Base-by-base conservation (phyloP, 352 stramenopile genomes). In the Aphanomyces stellatus region DNA sequence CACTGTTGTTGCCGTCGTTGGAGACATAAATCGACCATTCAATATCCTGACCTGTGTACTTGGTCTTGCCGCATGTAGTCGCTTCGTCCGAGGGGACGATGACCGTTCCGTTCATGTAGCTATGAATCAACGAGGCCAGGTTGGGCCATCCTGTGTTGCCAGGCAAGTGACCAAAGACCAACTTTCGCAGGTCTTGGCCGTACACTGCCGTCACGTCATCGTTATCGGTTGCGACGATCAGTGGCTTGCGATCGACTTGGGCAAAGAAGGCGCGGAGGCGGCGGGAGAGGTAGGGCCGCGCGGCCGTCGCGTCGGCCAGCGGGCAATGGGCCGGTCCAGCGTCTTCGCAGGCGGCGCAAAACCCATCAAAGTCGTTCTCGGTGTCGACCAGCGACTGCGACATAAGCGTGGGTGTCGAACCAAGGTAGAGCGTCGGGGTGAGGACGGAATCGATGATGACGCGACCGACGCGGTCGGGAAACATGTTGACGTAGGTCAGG, bases 401-500 rank as follows among this genome's bases (percentile, higher is more conserved):
- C 6, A 53, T 30, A 10, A 65, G 33, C 0, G 30, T 17, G 7
- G 59, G 27, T 1, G 30, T 57, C 17, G 59, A 28, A 2, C 59
- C 59, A 2, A 42, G 15, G 59, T 65, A 65, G 22, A 56, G 15
- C 24, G 19, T 19, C 28, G 59, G 42, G 19, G 57, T 35, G 10
- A 65, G 24, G 13, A 53, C 35, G n/a, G 59, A 65, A 30, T 65
- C 59, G 24, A 65, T 65, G 10, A 65, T 22, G 8, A 65, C 22
- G 41, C 59, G 59, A 22, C 59, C 59, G 4, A 65, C 59, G 3
- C 40, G 35, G 31, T 65, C 11, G 28, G 59, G 59, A 56, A 65
- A 65, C 59, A 65, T 65, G 41, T 56, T 65, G 59, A 56, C 59
- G 15, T 65, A 65, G 8, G 35, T 65, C 5, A 42, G 30, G 10